These are phyloP conservation scores for Pseudopithomyces chartarum DNA, from an alignment of 2,329 filamentous ascomycete genomes.

Conservation along the genomic window DNA sequence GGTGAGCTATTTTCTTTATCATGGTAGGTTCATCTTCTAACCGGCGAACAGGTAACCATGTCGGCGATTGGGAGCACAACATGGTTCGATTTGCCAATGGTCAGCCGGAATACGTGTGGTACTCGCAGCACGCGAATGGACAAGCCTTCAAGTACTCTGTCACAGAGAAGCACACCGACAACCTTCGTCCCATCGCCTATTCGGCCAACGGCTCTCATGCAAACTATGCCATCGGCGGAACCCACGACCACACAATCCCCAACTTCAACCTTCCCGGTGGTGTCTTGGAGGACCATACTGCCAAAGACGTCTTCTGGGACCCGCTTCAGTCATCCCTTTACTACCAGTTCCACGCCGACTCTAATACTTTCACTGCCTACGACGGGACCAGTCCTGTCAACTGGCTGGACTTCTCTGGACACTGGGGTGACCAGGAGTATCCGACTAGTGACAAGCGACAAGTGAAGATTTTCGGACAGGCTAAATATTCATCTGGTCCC, in stretches of 20 bases:
- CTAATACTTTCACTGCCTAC: constrained; percentile 54
- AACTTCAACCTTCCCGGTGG: constrained; percentile 62
- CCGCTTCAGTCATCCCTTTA: constrained; percentile 60
- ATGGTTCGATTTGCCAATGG: constrained; percentile 68
- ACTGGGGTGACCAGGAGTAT: constrained; percentile 68
- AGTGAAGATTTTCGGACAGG: constrained; percentile 48
- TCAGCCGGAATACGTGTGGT: constrained; percentile 63
- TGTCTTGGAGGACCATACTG: constrained; percentile 58
- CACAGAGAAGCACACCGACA: constrained; percentile 56
- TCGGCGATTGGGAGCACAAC: constrained; percentile 71
- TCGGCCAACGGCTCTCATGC: constrained; percentile 67
- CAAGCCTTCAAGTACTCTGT: constrained; percentile 65
- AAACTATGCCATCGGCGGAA: constrained; percentile 64
- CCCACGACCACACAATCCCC: constrained; percentile 68
- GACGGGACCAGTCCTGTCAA: constrained; percentile 54
- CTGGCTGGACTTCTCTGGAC: constrained; percentile 62
- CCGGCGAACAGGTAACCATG: constrained; percentile 55
- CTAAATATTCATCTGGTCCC: constrained; percentile 62
- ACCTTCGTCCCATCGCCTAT: constrained; percentile 61
- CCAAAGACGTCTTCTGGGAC: constrained; percentile 64
- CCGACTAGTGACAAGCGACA: constrained; percentile 57
- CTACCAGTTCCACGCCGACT: constrained; percentile 57
- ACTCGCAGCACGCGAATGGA: constrained; percentile 65
- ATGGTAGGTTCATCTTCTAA: background rate
- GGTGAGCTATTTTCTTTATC: constrained; percentile 29